These are phyloP conservation scores for Debaryomyces castellii DNA, from an alignment of 805 yeast genomes.

Conservation along the genomic window DNA sequence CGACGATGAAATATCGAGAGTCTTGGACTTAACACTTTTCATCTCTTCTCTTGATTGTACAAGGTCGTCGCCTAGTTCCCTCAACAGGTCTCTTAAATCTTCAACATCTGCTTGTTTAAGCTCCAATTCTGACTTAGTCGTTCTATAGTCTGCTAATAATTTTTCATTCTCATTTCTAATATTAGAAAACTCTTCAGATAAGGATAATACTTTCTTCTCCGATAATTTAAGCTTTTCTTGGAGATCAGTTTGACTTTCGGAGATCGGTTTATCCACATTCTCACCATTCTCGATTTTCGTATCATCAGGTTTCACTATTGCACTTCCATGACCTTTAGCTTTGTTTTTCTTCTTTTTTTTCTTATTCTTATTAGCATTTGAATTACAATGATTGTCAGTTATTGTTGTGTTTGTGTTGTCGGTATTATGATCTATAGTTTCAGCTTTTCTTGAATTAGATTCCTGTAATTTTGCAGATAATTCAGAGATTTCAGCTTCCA, in stretches of 20 bases:
- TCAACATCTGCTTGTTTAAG: constrained; percentile 63
- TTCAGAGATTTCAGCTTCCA: not conserved
- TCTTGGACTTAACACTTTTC: not conserved
- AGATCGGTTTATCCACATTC: constrained; percentile 4
- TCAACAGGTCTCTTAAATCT: constrained; percentile 70
- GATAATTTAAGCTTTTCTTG: not conserved
- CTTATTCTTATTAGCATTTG: constrained; percentile 6
- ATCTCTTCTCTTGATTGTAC: constrained; percentile 63
- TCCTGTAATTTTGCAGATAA: constrained; percentile 1
- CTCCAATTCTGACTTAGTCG: constrained; percentile 29
- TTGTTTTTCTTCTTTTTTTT: constrained; percentile 27
- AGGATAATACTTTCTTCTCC: not conserved
- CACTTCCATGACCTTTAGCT: constrained; percentile 14
- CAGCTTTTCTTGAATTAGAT: constrained; percentile 5
- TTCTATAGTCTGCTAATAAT: constrained; percentile 10
- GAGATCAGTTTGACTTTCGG: constrained; percentile 3
- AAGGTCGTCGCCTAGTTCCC: constrained; percentile 74
- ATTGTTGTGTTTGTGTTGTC: no score
- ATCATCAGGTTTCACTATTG: no score
- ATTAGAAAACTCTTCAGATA: constrained; percentile 9
- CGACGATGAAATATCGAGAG: not conserved
- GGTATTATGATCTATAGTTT: no score
- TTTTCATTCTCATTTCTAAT: constrained; percentile 15
- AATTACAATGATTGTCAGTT: not conserved
- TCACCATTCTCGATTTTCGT: no score